Evolutionary conservation across 306 rosid genomes (phyloP).

Genomic region (Nissolia schottii): DNA sequence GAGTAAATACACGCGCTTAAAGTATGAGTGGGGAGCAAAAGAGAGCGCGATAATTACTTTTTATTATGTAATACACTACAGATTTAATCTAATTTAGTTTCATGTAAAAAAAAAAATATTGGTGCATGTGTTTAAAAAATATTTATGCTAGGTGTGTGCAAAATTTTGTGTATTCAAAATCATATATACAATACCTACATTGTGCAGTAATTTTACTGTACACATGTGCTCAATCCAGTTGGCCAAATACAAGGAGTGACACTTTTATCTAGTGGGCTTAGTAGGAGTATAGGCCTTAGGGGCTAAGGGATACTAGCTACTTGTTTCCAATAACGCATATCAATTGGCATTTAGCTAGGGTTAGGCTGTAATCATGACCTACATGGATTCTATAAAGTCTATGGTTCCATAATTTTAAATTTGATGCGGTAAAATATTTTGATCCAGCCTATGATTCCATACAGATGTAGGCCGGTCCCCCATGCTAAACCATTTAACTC

Average conservation of each 20-base stretch:
- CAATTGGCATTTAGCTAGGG: slow-evolving; percentile 6
- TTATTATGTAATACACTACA: too few species aligned
- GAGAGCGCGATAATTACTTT: too few species aligned
- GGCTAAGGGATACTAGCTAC: slow-evolving; percentile 12
- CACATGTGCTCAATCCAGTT: slow-evolving; percentile 8
- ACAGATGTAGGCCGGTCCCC: background rate
- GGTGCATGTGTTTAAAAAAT: too few species aligned
- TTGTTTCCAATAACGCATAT: slow-evolving; percentile 16
- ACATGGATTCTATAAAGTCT: background rate
- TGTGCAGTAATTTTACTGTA: too few species aligned
- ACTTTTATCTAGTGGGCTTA: background rate
- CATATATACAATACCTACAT: too few species aligned
- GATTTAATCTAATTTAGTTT: too few species aligned
- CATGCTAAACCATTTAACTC: background rate
- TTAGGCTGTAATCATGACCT: slow-evolving; percentile 39
- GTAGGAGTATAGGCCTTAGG: background rate
- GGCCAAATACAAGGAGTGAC: slow-evolving; percentile 12
- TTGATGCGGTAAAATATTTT: background rate
- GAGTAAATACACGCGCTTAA: too few species aligned
- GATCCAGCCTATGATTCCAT: background rate
- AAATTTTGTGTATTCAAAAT: too few species aligned
- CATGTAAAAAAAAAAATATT: too few species aligned
- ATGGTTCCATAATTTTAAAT: background rate
- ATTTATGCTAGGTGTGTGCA: too few species aligned
- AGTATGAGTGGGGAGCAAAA: too few species aligned